Percentiles rank a stretch among this genome's conserved stretches.
phyloP scores from a whole-genome alignment of 768 basidiomycete genomes.

The Russula sp. region DNA sequence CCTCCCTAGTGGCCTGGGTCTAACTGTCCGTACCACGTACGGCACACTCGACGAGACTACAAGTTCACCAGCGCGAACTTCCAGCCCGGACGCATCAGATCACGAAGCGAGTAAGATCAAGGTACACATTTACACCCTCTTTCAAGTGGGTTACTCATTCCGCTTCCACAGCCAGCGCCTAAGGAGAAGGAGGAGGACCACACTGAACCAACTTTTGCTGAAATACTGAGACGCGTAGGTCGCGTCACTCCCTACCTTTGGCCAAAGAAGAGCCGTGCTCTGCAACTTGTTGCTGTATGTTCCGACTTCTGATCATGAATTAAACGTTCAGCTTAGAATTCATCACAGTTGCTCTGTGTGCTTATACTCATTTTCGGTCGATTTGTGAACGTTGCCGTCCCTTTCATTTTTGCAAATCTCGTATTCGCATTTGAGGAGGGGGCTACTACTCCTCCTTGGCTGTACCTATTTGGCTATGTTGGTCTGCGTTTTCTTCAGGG shows the following conservation, averaged over 20 bases:
- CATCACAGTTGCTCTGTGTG: constrained; percentile 58
- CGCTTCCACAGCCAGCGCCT: constrained; percentile 31
- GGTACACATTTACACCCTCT: constrained; percentile 9
- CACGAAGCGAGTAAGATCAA: constrained; percentile 32
- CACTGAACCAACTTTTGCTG: constrained; percentile 67
- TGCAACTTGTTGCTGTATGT: constrained; percentile 70
- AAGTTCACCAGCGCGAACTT: constrained; percentile 52
- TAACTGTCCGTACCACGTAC: constrained; percentile 60
- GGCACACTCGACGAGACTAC: constrained; percentile 64
- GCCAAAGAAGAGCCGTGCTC: constrained; percentile 62
- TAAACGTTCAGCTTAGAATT: constrained; percentile 5
- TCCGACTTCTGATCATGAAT: constrained; percentile 9
- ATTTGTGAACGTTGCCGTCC: constrained; percentile 69
- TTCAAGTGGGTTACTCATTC: constrained; percentile 24
- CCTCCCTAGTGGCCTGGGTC: constrained; percentile 53
- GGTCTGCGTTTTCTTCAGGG: constrained; percentile 71
- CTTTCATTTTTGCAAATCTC: constrained; percentile 66
- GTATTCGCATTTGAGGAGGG: constrained; percentile 54
- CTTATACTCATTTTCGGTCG: constrained; percentile 70
- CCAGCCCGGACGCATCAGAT: constrained; percentile 43
- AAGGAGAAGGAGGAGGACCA: constrained; percentile 51
- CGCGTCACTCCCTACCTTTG: constrained; percentile 79
- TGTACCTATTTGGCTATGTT: constrained; percentile 65
- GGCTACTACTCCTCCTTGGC: constrained; percentile 56
- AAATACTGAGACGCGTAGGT: constrained; percentile 61